Evolutionary conservation across 257 asterid species (phyloP), one percentile per base, ranked within the genome.

Genomic region (Capsicum rhomboideum): DNA sequence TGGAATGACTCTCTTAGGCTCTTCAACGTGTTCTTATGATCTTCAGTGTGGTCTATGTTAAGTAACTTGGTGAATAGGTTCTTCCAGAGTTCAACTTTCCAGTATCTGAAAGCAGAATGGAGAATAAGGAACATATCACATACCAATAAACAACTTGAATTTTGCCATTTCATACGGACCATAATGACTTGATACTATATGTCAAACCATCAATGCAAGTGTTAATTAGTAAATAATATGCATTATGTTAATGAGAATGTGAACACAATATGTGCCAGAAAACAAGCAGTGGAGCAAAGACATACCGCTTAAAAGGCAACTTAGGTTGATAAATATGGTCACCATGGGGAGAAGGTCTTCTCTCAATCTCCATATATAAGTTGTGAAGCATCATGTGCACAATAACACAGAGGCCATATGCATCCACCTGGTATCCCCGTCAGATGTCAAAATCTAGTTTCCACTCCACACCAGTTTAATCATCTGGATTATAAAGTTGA

Each of bases 301-400:
- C 85, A 50, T 82, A 93, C 99, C 98, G 87, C 89, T 93, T 97
- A 78, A 86, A 88, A 86, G 89, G 93, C 83, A 87, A 85, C 91
- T 92, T 97, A 13, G 98, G 98, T 83, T 88, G 93, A 91, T 93
- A 95, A 56, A 80, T 28, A 71, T 87, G 86, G 86, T 85, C 85
- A 59, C 96, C 99, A 50, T 84, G 90, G 8, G 84, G 86, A 18
- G 92, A 88, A 67, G 89, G 29, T 89, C 46, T 86, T 86, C 88
- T 89, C 52, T 92, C 98, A 20, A 93, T 89, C 90, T 95, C 97
- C 99, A 97, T 91, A 86, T 92, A 97, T 42, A 90, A 61, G 82
- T 88, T 91, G 85, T 93, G 98, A 89, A 97, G 98, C 98, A 95
- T 97, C 93, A 88, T 71, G 78, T 97, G 97, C 84, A 87, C 98